Percentiles rank a stretch among this genome's conserved stretches.
These are phyloP conservation scores for Diphasiastrum complanatum DNA, from an alignment of 83 land plant genomes.

Conservation along the genomic window DNA sequence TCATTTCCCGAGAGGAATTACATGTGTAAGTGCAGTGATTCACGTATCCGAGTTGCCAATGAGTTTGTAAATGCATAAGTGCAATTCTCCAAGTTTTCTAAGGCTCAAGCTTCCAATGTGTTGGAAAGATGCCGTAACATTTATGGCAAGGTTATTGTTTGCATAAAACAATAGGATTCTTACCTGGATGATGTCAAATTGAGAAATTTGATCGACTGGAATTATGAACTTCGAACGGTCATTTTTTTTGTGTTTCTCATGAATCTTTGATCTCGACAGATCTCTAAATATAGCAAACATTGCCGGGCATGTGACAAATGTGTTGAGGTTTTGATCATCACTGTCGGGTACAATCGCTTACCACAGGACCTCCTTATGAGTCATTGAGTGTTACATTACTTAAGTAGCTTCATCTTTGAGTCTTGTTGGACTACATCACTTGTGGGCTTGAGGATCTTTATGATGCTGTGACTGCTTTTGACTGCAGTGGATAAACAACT, in stretches of 20 bases:
- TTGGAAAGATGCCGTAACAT: too few species aligned
- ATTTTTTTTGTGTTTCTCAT: neutral
- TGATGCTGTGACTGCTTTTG: neutral
- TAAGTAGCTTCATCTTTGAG: neutral
- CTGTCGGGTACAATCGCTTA: conserved; percentile 72
- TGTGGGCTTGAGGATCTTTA: too few species aligned
- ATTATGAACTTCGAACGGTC: neutral
- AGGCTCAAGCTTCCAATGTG: too few species aligned
- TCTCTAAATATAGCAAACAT: conserved; percentile 75
- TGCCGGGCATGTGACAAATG: conserved; percentile 94
- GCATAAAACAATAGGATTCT: neutral
- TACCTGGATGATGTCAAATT: too few species aligned
- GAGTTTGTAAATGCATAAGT: too few species aligned
- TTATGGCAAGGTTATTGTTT: conserved; percentile 3
- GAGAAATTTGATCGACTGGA: too few species aligned
- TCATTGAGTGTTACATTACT: too few species aligned
- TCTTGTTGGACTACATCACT: neutral
- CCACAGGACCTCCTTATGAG: too few species aligned
- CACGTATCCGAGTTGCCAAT: too few species aligned
- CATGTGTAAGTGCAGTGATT: too few species aligned
- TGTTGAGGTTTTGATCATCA: conserved; percentile 90
- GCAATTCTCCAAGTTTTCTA: too few species aligned
- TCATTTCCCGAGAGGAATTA: too few species aligned
- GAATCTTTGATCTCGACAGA: conserved; percentile 34
- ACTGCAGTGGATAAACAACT: conserved; percentile 93